Evolutionary conservation across 176 grass and related monocot species (phyloP).

Genomic region (Themeda triandra): DNA sequence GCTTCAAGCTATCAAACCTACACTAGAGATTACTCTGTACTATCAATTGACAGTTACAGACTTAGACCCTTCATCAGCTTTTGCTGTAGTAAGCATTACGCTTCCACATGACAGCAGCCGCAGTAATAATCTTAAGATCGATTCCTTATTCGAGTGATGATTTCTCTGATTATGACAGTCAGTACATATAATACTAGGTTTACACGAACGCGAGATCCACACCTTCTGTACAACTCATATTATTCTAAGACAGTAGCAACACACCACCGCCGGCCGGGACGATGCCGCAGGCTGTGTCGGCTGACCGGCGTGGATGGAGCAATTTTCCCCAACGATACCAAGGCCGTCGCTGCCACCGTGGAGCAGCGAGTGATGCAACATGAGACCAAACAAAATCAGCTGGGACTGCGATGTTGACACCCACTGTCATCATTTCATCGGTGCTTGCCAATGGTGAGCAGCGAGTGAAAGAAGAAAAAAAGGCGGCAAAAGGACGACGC

Average conservation of each 20-base stretch:
- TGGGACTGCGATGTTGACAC: slow-evolving; percentile 54
- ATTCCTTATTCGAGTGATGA: not conserved
- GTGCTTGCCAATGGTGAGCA: slow-evolving; percentile 29
- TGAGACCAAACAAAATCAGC: slow-evolving; percentile 84
- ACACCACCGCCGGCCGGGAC: not conserved
- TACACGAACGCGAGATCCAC: not conserved
- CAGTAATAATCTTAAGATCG: not conserved
- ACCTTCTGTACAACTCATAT: not conserved
- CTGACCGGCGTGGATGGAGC: not conserved
- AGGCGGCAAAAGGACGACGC: slow-evolving; percentile 15
- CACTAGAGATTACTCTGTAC: not conserved
- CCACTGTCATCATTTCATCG: not conserved
- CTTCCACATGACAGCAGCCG: not conserved
- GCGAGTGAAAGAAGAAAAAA: not conserved
- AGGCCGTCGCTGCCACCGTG: not conserved
- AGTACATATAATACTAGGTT: not conserved
- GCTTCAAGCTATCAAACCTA: too few species aligned
- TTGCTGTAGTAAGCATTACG: not conserved
- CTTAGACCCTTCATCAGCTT: not conserved
- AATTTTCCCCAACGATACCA: not conserved
- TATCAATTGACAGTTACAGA: not conserved
- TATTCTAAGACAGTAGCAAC: not conserved
- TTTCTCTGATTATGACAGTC: not conserved
- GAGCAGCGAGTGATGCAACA: slow-evolving; percentile 64
- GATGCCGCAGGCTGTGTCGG: not conserved